These are phyloP conservation scores for Dictyostelium brefeldianum DNA, from an alignment of 78 protist genomes.

Conservation along the genomic window DNA sequence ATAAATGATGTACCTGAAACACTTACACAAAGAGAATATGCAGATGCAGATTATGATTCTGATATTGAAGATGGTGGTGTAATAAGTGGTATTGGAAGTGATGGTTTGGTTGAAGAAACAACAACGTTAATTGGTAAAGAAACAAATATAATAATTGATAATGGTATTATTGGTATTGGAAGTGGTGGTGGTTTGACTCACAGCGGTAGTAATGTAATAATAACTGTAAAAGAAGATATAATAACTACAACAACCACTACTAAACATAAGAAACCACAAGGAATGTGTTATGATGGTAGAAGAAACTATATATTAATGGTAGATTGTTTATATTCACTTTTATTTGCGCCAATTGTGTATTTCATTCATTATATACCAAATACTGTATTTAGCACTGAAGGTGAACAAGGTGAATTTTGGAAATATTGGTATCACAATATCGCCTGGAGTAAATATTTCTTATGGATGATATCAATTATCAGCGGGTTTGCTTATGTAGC, in stretches of 20 bases:
- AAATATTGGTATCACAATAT: constrained; percentile 43
- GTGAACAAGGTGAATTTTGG: background rate
- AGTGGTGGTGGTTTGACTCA: background rate
- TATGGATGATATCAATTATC: constrained; percentile 43
- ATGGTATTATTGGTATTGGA: background rate
- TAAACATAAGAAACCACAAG: constrained; percentile 1
- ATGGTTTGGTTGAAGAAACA: background rate
- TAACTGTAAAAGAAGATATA: background rate
- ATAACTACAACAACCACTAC: background rate
- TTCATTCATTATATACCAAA: background rate
- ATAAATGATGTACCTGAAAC: background rate
- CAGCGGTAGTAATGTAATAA: background rate
- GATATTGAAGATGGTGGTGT: background rate
- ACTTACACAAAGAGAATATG: constrained; percentile 13
- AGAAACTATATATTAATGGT: constrained; percentile 12
- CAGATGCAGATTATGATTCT: constrained; percentile 6
- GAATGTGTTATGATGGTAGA: constrained; percentile 17
- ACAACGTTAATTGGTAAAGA: background rate
- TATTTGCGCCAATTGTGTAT: constrained; percentile 46
- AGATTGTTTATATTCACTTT: background rate
- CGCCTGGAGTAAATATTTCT: constrained; percentile 34
- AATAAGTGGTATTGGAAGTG: too few species aligned
- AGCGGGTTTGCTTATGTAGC: constrained; percentile 62
- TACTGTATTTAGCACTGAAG: background rate
- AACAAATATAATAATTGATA: constrained; percentile 6